Evolutionary conservation across 2,329 filamentous ascomycete species (phyloP).

Genomic region (Gnomoniopsis smithogilvyi): DNA sequence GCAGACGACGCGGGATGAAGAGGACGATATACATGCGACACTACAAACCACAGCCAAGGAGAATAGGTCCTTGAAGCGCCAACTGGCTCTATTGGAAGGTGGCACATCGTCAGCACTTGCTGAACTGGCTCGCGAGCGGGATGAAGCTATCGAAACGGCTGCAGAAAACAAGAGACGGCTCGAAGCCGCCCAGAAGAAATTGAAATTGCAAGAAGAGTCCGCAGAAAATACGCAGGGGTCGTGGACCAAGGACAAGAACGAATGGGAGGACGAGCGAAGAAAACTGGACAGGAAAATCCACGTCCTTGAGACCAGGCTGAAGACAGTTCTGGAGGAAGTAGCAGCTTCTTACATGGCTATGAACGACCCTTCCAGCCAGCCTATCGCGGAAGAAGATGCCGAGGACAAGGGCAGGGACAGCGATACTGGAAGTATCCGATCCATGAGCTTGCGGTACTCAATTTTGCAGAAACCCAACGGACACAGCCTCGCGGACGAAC

Average conservation of each 20-base stretch:
- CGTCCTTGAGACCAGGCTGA: conserved; percentile 83
- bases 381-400: conserved; percentile 37
- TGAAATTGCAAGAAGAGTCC: conserved; percentile 78
- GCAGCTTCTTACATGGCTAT: conserved; percentile 61
- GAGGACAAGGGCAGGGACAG: conserved; percentile 62
- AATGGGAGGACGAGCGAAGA: conserved; percentile 80
- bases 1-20: conserved; percentile 68
- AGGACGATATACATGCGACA: conserved; percentile 64
- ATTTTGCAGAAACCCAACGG: conserved; percentile 64
- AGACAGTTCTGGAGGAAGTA: conserved; percentile 81
- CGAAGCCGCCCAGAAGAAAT: conserved; percentile 73
- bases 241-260: conserved; percentile 80
- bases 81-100: conserved; percentile 82
- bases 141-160: conserved; percentile 72
- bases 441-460: conserved; percentile 75
- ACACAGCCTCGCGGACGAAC: conserved; percentile 83
- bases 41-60: conserved; percentile 69
- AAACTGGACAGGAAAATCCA: conserved; percentile 82
- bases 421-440: conserved; percentile 70
- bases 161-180: conserved; percentile 73
- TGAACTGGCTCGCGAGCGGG: conserved; percentile 79
- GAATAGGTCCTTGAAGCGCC: conserved; percentile 74
- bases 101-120: conserved; percentile 83
- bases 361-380: conserved; percentile 29
- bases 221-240: conserved; percentile 72